A percentile compares a stretch with the other conserved stretches of the same genome.
Conservation (phyloP, 1,284 basidiomycete genomes). For the Termitomyces sp. region DNA sequence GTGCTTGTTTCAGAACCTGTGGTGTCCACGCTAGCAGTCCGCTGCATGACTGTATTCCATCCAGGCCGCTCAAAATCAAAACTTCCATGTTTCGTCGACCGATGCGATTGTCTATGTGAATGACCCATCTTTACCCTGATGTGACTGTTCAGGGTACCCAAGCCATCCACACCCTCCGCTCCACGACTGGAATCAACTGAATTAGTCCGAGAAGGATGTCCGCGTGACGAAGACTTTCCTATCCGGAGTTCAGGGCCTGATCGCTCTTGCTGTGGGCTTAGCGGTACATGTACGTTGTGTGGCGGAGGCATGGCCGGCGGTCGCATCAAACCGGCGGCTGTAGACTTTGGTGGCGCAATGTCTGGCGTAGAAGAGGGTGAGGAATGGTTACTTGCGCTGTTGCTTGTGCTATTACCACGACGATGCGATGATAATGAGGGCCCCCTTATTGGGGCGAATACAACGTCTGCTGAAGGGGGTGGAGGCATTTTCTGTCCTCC, state of each 20-base stretch:
- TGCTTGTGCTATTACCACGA: constrained; percentile 13
- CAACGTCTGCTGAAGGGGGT: constrained; percentile 13
- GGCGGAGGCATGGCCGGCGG: constrained; percentile 17
- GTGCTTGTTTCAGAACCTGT: constrained; percentile 23
- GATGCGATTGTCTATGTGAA: constrained; percentile 14
- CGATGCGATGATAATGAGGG: constrained; percentile 17
- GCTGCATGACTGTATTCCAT: constrained; percentile 30
- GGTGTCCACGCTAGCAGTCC: constrained; percentile 28
- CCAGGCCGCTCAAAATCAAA: constrained; percentile 70
- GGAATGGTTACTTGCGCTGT: constrained; percentile 14
- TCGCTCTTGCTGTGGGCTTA: background rate
- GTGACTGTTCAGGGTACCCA: constrained; percentile 9
- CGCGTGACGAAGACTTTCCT: constrained; percentile 8
- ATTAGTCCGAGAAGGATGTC: constrained; percentile 12
- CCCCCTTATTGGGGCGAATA: constrained; percentile 18
- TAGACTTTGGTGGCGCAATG: constrained; percentile 1
- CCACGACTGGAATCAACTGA: constrained; percentile 14
- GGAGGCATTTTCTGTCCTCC: constrained; percentile 17
- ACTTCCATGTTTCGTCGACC: constrained; percentile 50
- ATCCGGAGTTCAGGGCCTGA: constrained; percentile 12
- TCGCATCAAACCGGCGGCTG: constrained; percentile 18
- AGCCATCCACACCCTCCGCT: constrained; percentile 19
- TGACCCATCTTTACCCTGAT: constrained; percentile 13
- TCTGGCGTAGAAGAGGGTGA: constrained; percentile 10
- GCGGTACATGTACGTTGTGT: background rate